Conservation (phyloP, 306 rosid genomes). For the Glycyrrhiza uralensis region DNA sequence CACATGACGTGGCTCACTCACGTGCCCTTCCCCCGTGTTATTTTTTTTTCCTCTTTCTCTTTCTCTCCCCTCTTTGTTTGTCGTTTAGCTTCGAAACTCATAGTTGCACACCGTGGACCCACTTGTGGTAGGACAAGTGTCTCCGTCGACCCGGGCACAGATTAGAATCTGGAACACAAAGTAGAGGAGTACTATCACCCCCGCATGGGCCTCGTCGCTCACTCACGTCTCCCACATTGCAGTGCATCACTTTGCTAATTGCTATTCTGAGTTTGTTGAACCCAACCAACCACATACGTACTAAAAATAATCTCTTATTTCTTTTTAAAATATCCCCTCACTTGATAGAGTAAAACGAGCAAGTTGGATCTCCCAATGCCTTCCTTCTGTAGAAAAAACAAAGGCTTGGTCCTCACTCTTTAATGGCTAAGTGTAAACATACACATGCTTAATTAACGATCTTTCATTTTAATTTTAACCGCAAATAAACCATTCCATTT, state of each 20-base stretch:
- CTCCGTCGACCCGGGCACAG: constrained; percentile 19
- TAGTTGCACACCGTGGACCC: constrained; percentile 41
- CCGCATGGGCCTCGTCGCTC: neutral
- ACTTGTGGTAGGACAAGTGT: constrained; percentile 43
- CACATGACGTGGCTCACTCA: constrained; percentile 52
- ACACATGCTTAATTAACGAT: too few species aligned
- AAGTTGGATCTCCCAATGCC: too few species aligned
- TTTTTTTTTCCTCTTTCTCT: neutral
- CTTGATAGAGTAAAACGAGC: too few species aligned
- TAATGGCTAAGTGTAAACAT: too few species aligned
- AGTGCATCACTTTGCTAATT: neutral
- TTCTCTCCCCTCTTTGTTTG: constrained; percentile 10
- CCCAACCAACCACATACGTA: neutral
- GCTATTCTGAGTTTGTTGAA: neutral
- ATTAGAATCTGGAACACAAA: neutral
- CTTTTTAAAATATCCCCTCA: too few species aligned
- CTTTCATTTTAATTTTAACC: too few species aligned
- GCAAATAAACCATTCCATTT: too few species aligned
- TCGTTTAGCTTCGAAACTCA: constrained; percentile 18
- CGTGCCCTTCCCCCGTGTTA: constrained; percentile 43
- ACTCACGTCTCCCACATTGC: neutral
- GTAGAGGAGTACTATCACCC: neutral
- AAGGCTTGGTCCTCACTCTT: too few species aligned
- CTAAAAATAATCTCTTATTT: too few species aligned
- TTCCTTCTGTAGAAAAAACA: too few species aligned